Evolutionary conservation across 1,139 yeast species (phyloP), one percentile per base, ranked within the genome.

Genomic region (Pichia sp.): DNA sequence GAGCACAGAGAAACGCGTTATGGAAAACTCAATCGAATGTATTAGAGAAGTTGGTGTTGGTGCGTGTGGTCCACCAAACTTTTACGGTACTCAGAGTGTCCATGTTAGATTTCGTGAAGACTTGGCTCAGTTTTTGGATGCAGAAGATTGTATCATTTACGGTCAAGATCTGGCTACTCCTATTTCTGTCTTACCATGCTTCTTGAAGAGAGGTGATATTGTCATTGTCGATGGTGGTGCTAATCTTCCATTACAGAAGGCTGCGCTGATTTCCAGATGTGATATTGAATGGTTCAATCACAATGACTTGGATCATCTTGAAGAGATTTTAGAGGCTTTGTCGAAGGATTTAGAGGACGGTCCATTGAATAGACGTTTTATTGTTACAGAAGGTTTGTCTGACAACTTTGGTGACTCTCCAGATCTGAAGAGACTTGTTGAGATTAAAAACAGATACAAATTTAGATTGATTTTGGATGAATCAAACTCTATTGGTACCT

Each of bases 21-120:
- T 65, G 40, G 59, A 66, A n/a, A 72, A 67, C 14, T 87, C 91
- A 5, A 67, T 72, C 39, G 57, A 64, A 21, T 70, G 77, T 22
- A 77, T 91, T 43, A 66, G 67, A 32, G 67, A 68, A 39, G 77
- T 83, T 40, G 99, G 99, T 53, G 97, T 91, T 34, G 98, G 99
- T 45, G 93, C 97, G 1, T 91, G 99, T 66, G 96, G 97, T 21
- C 97, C 99, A 3, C 95, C 97, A 29, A 94, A 94, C 42, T 91
- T 91, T 52, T 91, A 88, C 59, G 99, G 98, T 42, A 83, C 91
- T 46, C 96, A 87, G 60, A 96, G 87, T 56, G 87, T 80, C 25
- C 98, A 91, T 54, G 80, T 79, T 41, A 69, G 81, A 50, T 69
- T 86, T 45, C 95, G 88, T 58, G 77, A 77, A 50, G 81, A 77